Evolutionary conservation across 148 eudicot species (phyloP).

Genomic region (Fallopia convolvulus): DNA sequence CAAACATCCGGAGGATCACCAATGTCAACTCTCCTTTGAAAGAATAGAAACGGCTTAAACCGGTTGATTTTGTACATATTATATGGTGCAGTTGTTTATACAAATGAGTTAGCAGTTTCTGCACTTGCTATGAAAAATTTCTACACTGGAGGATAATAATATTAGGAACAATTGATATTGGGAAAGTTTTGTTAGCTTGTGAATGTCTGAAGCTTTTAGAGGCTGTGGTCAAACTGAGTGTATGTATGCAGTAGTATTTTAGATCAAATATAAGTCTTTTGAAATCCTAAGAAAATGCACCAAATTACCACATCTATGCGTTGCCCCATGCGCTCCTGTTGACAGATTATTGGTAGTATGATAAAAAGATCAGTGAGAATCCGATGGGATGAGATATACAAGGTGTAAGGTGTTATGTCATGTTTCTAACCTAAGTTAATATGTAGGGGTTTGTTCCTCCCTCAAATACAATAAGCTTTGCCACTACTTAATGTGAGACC

Average conservation of each 20-base stretch:
- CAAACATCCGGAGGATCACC: constrained; percentile 30
- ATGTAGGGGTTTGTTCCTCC: not conserved
- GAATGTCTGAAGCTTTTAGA: not conserved
- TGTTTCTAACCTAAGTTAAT: no score
- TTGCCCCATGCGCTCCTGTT: not conserved
- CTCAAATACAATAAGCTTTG: not conserved
- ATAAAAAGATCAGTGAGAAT: no score
- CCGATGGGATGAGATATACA: not conserved
- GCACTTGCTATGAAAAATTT: not conserved
- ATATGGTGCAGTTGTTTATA: not conserved
- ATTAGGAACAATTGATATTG: not conserved
- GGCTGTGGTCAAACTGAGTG: not conserved
- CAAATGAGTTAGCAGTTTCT: not conserved
- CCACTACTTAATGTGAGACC: no score
- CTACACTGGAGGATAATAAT: not conserved
- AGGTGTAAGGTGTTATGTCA: no score
- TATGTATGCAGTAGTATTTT: not conserved
- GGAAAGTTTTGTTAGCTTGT: not conserved
- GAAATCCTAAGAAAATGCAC: not conserved
- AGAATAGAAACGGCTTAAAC: not conserved
- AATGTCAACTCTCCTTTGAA: not conserved
- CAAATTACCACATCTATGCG: not conserved
- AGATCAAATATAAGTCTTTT: not conserved
- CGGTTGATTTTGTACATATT: not conserved
- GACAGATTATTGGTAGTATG: no score